A percentile compares a stretch with the other conserved stretches of the same genome.
These are phyloP conservation scores for Odontarrhena argentea DNA, from an alignment of 345 rosid genomes.

Conservation along the genomic window DNA sequence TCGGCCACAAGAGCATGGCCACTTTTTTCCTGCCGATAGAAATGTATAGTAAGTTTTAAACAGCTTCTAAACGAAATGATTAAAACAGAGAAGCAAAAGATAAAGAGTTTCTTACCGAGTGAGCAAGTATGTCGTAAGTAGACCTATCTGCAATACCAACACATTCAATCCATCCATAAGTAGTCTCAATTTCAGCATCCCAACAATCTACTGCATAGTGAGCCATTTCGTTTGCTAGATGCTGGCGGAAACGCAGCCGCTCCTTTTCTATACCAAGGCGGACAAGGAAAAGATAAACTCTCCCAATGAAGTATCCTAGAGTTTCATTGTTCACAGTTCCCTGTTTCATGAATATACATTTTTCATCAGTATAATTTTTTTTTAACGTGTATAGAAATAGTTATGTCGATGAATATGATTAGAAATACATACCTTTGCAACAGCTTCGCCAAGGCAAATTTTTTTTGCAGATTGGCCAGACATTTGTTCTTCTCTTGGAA, in stretches of 20 bases:
- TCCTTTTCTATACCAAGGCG: conserved; percentile 77
- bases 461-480: conserved; percentile 76
- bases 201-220: conserved; percentile 99
- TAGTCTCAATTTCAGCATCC: conserved; percentile 97
- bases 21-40: conserved; percentile 75
- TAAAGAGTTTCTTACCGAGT: conserved; percentile 53
- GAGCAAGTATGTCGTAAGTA: conserved; percentile 85
- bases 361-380: no score
- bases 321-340: conserved; percentile 43
- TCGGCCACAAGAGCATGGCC: conserved; percentile 75
- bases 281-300: conserved; percentile 39
- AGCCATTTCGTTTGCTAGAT: conserved; percentile 98
- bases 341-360: no score
- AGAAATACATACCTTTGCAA: conserved; percentile 60
- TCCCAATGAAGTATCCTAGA: no score
- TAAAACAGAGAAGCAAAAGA: not conserved
- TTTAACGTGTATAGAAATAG: no score
- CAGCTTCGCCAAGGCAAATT: conserved; percentile 71
- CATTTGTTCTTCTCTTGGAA: conserved; percentile 87
- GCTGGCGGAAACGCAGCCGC: conserved; percentile 87
- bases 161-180: conserved; percentile 46
- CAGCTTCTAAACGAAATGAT: not conserved
- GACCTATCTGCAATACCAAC: conserved; percentile 93
- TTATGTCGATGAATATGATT: not conserved
- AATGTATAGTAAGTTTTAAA: conserved; percentile 15